Evolutionary conservation across 2,329 filamentous ascomycete species (phyloP).

Genomic region (Xylariaceae sp.): DNA sequence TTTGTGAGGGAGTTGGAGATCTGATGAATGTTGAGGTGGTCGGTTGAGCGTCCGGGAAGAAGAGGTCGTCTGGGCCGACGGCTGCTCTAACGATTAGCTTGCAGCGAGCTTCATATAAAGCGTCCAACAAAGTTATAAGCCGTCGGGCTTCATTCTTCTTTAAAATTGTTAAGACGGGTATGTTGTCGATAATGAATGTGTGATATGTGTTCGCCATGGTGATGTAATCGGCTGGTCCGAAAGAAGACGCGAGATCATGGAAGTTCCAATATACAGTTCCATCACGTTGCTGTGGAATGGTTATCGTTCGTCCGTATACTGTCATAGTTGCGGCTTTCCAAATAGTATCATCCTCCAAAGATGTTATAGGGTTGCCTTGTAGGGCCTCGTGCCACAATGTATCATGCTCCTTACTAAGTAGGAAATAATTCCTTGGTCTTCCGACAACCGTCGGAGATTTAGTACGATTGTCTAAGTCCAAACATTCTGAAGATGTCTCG

Average conservation of each 20-base stretch:
- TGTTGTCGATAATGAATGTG: slow-evolving; percentile 73
- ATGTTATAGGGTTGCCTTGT: slow-evolving; percentile 9
- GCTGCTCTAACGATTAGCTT: slow-evolving; percentile 73
- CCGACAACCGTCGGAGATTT: slow-evolving; percentile 15
- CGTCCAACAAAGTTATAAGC: slow-evolving; percentile 81
- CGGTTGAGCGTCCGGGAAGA: slow-evolving; percentile 69
- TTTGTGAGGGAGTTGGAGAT: slow-evolving; percentile 44
- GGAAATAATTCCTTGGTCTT: slow-evolving; percentile 40
- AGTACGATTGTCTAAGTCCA: slow-evolving; percentile 1
- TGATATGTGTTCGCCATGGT: slow-evolving; percentile 80
- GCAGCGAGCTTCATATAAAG: slow-evolving; percentile 81
- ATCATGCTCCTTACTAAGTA: slow-evolving; percentile 35
- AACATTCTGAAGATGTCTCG: not conserved
- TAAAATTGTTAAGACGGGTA: slow-evolving; percentile 69
- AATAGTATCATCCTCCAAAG: slow-evolving; percentile 24
- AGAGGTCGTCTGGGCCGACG: slow-evolving; percentile 73
- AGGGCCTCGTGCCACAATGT: slow-evolving; percentile 36
- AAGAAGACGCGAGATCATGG: slow-evolving; percentile 66
- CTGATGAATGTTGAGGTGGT: slow-evolving; percentile 14
- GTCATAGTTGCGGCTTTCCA: slow-evolving; percentile 54
- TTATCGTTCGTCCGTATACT: slow-evolving; percentile 69
- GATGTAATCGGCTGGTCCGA: slow-evolving; percentile 84
- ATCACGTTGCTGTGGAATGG: slow-evolving; percentile 61
- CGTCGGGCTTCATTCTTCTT: slow-evolving; percentile 83
- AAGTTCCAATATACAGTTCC: slow-evolving; percentile 72